These are phyloP conservation scores for Cryptosporidium parvum DNA, from an alignment of 169 alveolate genomes.

Conservation along the genomic window DNA sequence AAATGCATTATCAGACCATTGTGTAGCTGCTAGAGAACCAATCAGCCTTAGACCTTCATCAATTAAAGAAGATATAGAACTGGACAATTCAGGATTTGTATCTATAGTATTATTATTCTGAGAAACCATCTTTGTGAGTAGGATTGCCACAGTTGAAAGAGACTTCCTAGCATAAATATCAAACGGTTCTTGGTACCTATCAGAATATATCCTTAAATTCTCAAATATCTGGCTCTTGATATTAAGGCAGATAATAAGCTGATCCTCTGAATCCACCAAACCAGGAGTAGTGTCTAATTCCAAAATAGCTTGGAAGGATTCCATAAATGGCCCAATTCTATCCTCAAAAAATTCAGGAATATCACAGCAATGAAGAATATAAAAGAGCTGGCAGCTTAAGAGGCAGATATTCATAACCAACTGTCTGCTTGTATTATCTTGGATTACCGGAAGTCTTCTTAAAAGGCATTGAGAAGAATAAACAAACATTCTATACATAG, in stretches of 20 bases:
- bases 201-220: conserved; percentile 64
- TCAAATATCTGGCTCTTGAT: conserved; percentile 64
- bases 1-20: conserved; percentile 73
- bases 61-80: conserved; percentile 37
- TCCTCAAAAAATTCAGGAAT: conserved; percentile 73
- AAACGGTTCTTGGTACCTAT: conserved; percentile 73
- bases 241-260: conserved; percentile 4
- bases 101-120: background rate
- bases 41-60: conserved; percentile 64
- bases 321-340: conserved; percentile 50
- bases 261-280: conserved; percentile 21
- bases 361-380: conserved; percentile 74
- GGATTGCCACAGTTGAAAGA: conserved; percentile 55
- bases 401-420: conserved; percentile 36
- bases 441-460: conserved; percentile 27
- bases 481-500: conserved; percentile 63
- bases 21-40: conserved; percentile 67
- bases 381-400: conserved; percentile 54
- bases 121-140: conserved; percentile 46
- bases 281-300: conserved; percentile 48
- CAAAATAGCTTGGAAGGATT: conserved; percentile 51
- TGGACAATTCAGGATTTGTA: conserved; percentile 21
- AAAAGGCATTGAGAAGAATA: conserved; percentile 56
- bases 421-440: conserved; percentile 11
- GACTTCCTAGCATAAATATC: conserved; percentile 63